phyloP scores from a whole-genome alignment of 257 asterid species.

The Nicotiana tabacum region DNA sequence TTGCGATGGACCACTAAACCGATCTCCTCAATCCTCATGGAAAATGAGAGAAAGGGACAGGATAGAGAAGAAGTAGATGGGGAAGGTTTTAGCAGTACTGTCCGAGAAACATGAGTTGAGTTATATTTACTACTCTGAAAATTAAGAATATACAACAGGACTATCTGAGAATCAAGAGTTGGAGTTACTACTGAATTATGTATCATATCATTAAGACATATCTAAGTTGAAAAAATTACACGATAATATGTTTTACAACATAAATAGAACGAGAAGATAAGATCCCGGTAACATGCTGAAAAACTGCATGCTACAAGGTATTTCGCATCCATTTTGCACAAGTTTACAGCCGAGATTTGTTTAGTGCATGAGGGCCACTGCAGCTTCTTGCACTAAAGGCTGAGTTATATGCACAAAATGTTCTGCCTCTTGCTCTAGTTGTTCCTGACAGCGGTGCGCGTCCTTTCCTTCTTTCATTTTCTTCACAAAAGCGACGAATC shows the following conservation, averaged over 20 bases:
- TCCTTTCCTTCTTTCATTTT: constrained; percentile 84
- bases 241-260: neutral
- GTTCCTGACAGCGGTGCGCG: constrained; percentile 51
- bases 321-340: neutral
- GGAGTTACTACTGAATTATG: neutral
- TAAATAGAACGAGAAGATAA: neutral
- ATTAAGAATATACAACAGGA: neutral
- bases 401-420: constrained; percentile 75
- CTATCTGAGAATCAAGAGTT: neutral
- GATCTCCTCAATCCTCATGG: no score
- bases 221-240: neutral
- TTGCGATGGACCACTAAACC: no score
- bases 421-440: constrained; percentile 87
- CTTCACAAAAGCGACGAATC: constrained; percentile 81
- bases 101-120: no score
- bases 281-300: neutral
- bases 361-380: constrained; percentile 68
- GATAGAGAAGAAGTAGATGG: neutral
- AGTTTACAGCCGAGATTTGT: neutral
- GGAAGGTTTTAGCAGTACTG: no score
- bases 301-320: neutral
- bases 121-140: no score
- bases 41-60: neutral
- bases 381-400: constrained; percentile 91
- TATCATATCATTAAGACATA: neutral